Evolutionary conservation across 129 eudicot genomes (phyloP).

Genomic region (Lactuca saligna): DNA sequence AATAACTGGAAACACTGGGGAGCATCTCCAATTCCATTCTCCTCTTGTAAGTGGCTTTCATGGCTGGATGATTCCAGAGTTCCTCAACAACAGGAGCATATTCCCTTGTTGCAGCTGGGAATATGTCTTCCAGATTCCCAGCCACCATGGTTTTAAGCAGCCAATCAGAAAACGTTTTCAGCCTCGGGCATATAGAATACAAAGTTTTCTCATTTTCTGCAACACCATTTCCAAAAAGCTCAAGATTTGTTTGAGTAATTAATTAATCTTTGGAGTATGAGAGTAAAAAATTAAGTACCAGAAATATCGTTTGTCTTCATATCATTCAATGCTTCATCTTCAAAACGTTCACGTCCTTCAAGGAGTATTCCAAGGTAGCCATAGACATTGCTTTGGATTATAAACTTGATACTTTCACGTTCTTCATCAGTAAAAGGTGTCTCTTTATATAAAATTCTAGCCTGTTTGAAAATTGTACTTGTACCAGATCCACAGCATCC

Average conservation of each 20-base stretch:
- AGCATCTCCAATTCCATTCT: slow-evolving; percentile 74
- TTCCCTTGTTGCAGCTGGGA: slow-evolving; percentile 95
- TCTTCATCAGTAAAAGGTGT: slow-evolving; percentile 81
- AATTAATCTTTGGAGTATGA: neutral
- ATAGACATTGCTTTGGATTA: slow-evolving; percentile 86
- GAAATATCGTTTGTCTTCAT: slow-evolving; percentile 29
- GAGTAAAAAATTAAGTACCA: slow-evolving; percentile 31
- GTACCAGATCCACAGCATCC: slow-evolving; percentile 94
- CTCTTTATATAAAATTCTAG: slow-evolving; percentile 83
- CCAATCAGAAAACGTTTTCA: slow-evolving; percentile 95
- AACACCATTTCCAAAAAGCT: slow-evolving; percentile 17
- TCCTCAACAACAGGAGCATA: slow-evolving; percentile 95
- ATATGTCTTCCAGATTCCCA: slow-evolving; percentile 81
- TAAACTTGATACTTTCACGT: slow-evolving; percentile 70
- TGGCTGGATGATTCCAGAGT: slow-evolving; percentile 76
- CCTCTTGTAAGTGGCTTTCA: slow-evolving; percentile 84
- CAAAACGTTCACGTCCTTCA: slow-evolving; percentile 97
- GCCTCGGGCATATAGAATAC: slow-evolving; percentile 66
- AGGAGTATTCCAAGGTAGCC: slow-evolving; percentile 86
- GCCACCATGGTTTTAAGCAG: slow-evolving; percentile 91
- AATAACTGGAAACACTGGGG: slow-evolving; percentile 76
- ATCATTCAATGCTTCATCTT: slow-evolving; percentile 68
- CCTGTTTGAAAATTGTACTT: slow-evolving; percentile 97
- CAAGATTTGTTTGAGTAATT: neutral
- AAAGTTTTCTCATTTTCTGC: slow-evolving; percentile 39